Evolutionary conservation across 2,329 filamentous ascomycete genomes (phyloP), one percentile per base, ranked within the genome.

Genomic region (Annulohypoxylon truncatum): DNA sequence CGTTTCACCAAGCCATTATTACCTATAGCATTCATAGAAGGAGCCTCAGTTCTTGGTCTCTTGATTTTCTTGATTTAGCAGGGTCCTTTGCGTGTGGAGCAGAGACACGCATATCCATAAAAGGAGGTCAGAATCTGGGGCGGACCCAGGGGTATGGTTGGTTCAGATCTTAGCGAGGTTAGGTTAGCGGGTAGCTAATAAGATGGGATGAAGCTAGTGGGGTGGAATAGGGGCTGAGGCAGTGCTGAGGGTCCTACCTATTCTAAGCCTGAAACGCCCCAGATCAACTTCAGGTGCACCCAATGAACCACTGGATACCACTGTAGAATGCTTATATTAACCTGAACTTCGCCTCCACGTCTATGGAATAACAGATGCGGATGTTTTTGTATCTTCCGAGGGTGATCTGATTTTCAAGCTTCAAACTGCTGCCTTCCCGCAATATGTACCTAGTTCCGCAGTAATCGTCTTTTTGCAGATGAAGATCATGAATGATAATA

Each of bases 181-280:
- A 44, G 42, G 20, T 44, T 26, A 38, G 35, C 35, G 15, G 24
- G 33, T 10, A 40, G 35, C 35, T 33, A 44, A 38, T 31, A 31
- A 54, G 24, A 44, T 15, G 22, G 40, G 15, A 26, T 20, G 28
- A 38, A 42, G 35, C 31, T 31, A 20, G n/a, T 12, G 22, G 35
- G 33, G 13, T 22, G 9, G 15, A 54, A 54, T 54, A 54, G 52
- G 52, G 38, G 52, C 20, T 28, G 35, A 44, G 52, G 52, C 38
- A 38, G 40, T 44, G 24, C 51, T 28, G 33, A 53, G 13, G 33
- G 24, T 40, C 50, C 31, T 28, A 40, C 51, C 51, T 42, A 52
- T 52, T 40, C 33, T 26, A 38, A 40, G 40, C 22, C 35, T 38
- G 50, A 52, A 52, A 52, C 50, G 12, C 31, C 18, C 20, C 18